phyloP scores from a whole-genome alignment of 139 green algal species.

The Eudorina sp. region DNA sequence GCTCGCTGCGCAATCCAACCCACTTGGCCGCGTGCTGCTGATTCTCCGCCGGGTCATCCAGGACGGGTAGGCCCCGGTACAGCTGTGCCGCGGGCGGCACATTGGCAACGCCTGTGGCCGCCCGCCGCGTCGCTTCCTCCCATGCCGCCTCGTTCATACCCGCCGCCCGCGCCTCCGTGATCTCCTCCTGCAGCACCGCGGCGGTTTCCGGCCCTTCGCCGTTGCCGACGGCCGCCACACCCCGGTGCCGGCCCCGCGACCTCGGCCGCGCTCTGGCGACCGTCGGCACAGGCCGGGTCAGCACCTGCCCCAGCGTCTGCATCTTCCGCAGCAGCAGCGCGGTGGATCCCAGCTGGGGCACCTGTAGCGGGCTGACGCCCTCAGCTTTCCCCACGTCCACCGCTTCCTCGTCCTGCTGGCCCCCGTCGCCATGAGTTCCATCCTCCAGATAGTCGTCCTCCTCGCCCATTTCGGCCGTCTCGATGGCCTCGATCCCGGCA shows the following conservation, averaged over 20 bases:
- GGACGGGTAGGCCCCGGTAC: conserved; percentile 3
- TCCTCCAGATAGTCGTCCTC: too few species aligned
- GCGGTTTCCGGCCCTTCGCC: not conserved
- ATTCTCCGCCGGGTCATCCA: not conserved
- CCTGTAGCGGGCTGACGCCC: not conserved
- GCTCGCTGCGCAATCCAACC: too few species aligned
- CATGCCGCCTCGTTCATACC: conserved; percentile 29
- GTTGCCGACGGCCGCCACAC: too few species aligned
- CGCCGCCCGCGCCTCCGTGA: not conserved
- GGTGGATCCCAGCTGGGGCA: conserved; percentile 21
- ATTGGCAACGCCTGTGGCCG: conserved; percentile 11
- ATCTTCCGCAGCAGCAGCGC: conserved; percentile 32
- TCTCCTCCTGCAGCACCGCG: not conserved
- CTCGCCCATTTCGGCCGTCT: too few species aligned
- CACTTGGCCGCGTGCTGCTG: not conserved
- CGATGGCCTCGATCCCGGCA: too few species aligned
- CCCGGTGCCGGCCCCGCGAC: too few species aligned
- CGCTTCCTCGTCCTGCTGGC: not conserved
- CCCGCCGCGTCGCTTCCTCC: conserved; percentile 38
- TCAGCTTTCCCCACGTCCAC: not conserved
- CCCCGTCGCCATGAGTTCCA: too few species aligned
- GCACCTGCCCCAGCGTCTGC: conserved; percentile 10
- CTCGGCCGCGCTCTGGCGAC: not conserved
- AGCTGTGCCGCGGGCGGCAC: conserved; percentile 20
- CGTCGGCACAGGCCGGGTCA: not conserved